Evolutionary conservation across 257 asterid genomes (phyloP).

Genomic region (Eustoma russellianum): DNA sequence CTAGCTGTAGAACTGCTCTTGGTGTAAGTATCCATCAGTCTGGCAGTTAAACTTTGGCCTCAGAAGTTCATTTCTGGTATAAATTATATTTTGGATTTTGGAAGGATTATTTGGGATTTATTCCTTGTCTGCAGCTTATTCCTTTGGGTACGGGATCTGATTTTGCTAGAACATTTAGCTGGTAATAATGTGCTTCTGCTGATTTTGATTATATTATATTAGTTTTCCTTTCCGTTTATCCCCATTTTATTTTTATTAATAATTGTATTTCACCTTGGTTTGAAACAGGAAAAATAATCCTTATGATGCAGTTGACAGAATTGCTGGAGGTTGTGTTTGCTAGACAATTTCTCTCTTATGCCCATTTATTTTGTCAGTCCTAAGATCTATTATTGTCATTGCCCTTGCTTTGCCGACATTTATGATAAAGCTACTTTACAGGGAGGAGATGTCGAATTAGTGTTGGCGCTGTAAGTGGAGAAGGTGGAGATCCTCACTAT

Average conservation of each 20-base stretch:
- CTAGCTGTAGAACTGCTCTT: constrained; percentile 52
- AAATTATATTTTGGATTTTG: constrained; percentile 12
- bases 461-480: constrained; percentile 66
- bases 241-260: too few species aligned
- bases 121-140: constrained; percentile 55
- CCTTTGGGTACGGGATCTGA: constrained; percentile 97
- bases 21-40: constrained; percentile 54
- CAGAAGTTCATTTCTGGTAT: constrained; percentile 8
- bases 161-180: constrained; percentile 82
- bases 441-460: constrained; percentile 63
- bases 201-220: constrained; percentile 6
- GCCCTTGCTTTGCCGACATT: constrained; percentile 1
- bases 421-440: constrained; percentile 28
- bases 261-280: constrained; percentile 7
- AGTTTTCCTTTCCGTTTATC: too few species aligned
- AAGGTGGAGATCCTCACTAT: constrained; percentile 52
- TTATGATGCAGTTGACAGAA: constrained; percentile 67
- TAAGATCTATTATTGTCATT: constrained; percentile 7
- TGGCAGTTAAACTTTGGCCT: constrained; percentile 4
- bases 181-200: constrained; percentile 43
- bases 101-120: constrained; percentile 11
- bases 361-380: not conserved
- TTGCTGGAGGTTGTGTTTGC: constrained; percentile 48
- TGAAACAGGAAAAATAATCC: constrained; percentile 77
- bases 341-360: not conserved